A percentile compares a stretch with the other conserved stretches of the same genome.
Evolutionary conservation across 495 filamentous ascomycete species (phyloP).

Genomic region (Hypoxylon crocopeplum): DNA sequence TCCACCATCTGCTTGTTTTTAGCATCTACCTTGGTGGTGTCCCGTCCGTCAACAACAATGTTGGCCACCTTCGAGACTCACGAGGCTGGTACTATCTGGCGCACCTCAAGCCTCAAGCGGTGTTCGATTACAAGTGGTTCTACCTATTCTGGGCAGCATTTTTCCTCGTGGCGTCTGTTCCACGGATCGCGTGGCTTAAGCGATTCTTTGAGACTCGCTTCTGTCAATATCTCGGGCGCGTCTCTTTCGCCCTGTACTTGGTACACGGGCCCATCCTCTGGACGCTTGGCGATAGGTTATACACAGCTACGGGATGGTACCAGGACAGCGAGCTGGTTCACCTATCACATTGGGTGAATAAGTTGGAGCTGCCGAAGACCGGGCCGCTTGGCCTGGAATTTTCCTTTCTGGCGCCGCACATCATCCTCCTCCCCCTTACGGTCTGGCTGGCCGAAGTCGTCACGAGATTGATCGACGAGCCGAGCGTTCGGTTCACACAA

Average conservation of each 20-base stretch:
- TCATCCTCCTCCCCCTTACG: constrained; percentile 63
- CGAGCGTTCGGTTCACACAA: constrained; percentile 57
- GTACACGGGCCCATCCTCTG: constrained; percentile 67
- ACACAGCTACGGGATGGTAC: constrained; percentile 59
- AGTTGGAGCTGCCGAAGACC: constrained; percentile 52
- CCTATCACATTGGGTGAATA: constrained; percentile 53
- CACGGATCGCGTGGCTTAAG: constrained; percentile 51
- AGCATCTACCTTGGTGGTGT: constrained; percentile 55
- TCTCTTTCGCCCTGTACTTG: constrained; percentile 70
- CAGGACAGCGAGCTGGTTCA: constrained; percentile 44
- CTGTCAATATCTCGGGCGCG: constrained; percentile 69
- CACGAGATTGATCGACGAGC: constrained; percentile 63
- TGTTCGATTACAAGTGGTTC: constrained; percentile 57
- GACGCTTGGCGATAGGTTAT: constrained; percentile 52
- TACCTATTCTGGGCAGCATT: constrained; percentile 59
- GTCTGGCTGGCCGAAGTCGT: constrained; percentile 63
- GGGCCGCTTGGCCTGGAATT: constrained; percentile 63
- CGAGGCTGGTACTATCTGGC: constrained; percentile 55
- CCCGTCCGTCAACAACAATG: constrained; percentile 46
- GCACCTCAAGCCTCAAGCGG: constrained; percentile 58
- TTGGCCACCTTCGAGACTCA: constrained; percentile 44
- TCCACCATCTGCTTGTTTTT: constrained; percentile 51
- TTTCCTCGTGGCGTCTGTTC: constrained; percentile 61
- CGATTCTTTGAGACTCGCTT: constrained; percentile 63
- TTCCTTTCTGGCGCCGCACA: constrained; percentile 58